Evolutionary conservation across 2,329 filamentous ascomycete species (phyloP).

Genomic region (Diplodia scrobiculata): DNA sequence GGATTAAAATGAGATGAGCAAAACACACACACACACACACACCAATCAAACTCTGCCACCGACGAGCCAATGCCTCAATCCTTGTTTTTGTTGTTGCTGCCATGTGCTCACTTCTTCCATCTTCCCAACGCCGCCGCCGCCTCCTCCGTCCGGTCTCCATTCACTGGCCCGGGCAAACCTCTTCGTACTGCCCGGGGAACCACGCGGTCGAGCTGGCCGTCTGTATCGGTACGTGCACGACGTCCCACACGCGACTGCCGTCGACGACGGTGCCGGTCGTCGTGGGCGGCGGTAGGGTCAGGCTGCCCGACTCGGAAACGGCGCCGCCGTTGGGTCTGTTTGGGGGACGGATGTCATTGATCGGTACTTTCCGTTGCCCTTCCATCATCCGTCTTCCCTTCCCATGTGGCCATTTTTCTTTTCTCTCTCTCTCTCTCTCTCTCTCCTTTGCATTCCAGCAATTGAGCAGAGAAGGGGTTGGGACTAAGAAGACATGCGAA

Average conservation of each 20-base stretch:
- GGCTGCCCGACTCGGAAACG: not conserved
- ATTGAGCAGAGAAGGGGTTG: not conserved
- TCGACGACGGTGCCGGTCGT: not conserved
- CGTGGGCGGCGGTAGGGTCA: not conserved
- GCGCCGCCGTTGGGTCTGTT: not conserved
- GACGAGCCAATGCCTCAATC: not conserved
- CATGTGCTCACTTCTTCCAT: too few species aligned
- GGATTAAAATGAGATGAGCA: not conserved
- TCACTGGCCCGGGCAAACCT: not conserved
- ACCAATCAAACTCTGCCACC: not conserved
- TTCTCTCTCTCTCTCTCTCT: too few species aligned
- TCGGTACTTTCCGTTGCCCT: not conserved
- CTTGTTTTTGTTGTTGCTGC: not conserved
- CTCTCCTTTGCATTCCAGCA: too few species aligned
- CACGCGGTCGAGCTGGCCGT: conserved; percentile 9
- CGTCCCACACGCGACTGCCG: not conserved
- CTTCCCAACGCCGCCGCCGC: too few species aligned
- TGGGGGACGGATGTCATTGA: too few species aligned
- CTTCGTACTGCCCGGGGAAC: conserved; percentile 16
- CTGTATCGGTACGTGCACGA: not conserved
- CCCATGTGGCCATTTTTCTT: not conserved
- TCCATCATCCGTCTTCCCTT: not conserved
- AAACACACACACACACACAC: not conserved
- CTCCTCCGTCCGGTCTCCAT: too few species aligned
- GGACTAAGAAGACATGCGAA: too few species aligned